Percentiles rank a stretch among this genome's conserved stretches.
These are phyloP conservation scores for Vicia villosa DNA, from an alignment of 306 rosid species.

Conservation along the genomic window DNA sequence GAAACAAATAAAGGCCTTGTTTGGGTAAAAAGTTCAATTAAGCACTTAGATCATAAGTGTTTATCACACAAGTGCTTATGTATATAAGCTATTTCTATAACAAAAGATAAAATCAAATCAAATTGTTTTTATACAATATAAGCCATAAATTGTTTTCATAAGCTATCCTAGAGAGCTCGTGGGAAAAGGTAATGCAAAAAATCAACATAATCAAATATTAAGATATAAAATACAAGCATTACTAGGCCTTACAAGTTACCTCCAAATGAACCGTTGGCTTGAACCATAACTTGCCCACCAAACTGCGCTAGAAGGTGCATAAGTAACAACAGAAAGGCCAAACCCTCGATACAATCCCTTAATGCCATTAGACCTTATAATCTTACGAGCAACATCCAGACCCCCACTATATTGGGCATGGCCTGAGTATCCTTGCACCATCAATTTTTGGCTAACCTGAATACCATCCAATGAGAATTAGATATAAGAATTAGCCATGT, in stretches of 20 bases:
- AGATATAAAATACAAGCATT: conserved; percentile 18
- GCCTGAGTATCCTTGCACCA: conserved; percentile 98
- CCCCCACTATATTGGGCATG: conserved; percentile 80
- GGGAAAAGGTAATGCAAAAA: background rate
- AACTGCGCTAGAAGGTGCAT: conserved; percentile 92
- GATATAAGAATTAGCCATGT: conserved; percentile 20
- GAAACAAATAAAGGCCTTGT: no score
- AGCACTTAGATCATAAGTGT: no score
- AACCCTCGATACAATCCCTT: conserved; percentile 91
- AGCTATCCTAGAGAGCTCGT: no score
- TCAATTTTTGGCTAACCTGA: conserved; percentile 93
- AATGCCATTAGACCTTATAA: conserved; percentile 71
- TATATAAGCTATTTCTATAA: no score
- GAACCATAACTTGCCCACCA: conserved; percentile 99
- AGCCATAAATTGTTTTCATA: no score
- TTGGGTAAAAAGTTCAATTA: no score
- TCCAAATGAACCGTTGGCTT: conserved; percentile 94
- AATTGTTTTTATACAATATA: no score
- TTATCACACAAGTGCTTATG: no score
- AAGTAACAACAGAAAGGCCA: conserved; percentile 87
- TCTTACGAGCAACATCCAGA: conserved; percentile 79
- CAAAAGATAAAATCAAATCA: no score
- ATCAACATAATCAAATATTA: conserved; percentile 17
- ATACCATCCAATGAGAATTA: conserved; percentile 32
- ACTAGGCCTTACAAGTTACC: conserved; percentile 58